These are phyloP conservation scores for Magnusiomyces ingens DNA, from an alignment of 1,139 yeast genomes.

Conservation along the genomic window DNA sequence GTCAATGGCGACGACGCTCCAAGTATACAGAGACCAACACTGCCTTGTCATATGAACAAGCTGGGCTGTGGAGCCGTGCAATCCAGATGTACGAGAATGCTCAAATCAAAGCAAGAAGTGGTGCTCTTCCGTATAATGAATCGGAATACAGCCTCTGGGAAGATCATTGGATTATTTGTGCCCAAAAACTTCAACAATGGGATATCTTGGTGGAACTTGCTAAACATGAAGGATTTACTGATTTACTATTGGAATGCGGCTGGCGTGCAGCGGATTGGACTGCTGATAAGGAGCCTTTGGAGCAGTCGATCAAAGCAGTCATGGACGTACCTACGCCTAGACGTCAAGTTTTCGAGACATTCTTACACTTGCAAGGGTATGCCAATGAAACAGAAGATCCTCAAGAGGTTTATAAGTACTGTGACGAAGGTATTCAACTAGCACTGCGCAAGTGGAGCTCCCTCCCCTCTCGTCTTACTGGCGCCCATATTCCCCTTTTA, in stretches of 20 bases:
- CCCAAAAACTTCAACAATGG: slow-evolving; percentile 97
- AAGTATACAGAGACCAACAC: slow-evolving; percentile 88
- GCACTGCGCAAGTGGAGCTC: slow-evolving; percentile 93
- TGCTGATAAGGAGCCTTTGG: slow-evolving; percentile 88
- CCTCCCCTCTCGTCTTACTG: slow-evolving; percentile 68
- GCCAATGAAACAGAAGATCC: slow-evolving; percentile 83
- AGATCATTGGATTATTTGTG: slow-evolving; percentile 96
- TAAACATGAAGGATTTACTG: slow-evolving; percentile 96
- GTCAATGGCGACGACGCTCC: slow-evolving; percentile 94
- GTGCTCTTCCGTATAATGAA: slow-evolving; percentile 91
- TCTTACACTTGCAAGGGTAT: slow-evolving; percentile 84
- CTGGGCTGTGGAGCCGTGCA: slow-evolving; percentile 93
- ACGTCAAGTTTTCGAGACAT: slow-evolving; percentile 91
- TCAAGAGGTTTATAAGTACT: slow-evolving; percentile 68
- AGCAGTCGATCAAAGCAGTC: slow-evolving; percentile 88
- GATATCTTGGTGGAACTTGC: slow-evolving; percentile 94
- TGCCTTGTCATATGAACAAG: slow-evolving; percentile 89
- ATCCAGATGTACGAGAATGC: slow-evolving; percentile 95
- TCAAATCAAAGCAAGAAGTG: slow-evolving; percentile 92
- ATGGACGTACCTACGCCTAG: slow-evolving; percentile 99
- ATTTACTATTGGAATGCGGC: slow-evolving; percentile 89
- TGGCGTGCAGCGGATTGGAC: slow-evolving; percentile 99
- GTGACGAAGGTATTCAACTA: slow-evolving; percentile 95
- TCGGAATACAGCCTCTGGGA: slow-evolving; percentile 97
- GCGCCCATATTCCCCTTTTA: slow-evolving; percentile 82